Evolutionary conservation across 129 eudicot genomes (phyloP).

Genomic region (Apium graveolens): DNA sequence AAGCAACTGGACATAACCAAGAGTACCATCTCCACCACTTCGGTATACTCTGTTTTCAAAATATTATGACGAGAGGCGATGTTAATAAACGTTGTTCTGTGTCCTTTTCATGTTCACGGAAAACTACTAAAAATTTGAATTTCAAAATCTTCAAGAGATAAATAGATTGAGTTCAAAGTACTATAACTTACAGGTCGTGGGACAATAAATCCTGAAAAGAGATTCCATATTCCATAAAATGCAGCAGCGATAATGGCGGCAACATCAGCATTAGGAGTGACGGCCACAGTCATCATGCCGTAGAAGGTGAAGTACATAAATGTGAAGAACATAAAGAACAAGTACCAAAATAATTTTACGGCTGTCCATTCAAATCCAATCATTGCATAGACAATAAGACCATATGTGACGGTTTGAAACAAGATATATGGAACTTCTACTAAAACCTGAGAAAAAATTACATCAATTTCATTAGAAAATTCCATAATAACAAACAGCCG

Average conservation of each 20-base stretch:
- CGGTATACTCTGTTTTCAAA: neutral
- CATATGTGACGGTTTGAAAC: neutral
- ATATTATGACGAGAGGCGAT: neutral
- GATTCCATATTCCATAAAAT: slow-evolving; percentile 4
- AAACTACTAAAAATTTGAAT: neutral
- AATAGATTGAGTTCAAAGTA: neutral
- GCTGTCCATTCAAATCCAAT: slow-evolving; percentile 1
- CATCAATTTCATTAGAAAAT: neutral
- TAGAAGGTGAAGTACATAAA: slow-evolving; percentile 1
- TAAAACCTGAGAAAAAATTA: neutral
- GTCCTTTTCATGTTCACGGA: neutral
- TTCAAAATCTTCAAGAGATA: neutral
- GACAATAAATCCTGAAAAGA: neutral
- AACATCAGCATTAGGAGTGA: slow-evolving; percentile 1
- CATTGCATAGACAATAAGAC: slow-evolving; percentile 2
- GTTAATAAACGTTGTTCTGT: neutral
- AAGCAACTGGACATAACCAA: slow-evolving; percentile 3
- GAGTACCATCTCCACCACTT: slow-evolving; percentile 7
- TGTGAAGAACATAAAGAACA: slow-evolving; percentile 10
- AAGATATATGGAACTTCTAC: slow-evolving; percentile 1
- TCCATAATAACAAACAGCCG: neutral
- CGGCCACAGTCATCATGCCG: slow-evolving; percentile 8
- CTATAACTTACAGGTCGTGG: slow-evolving; percentile 3
- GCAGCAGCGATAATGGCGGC: slow-evolving; percentile 1
- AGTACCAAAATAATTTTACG: slow-evolving; percentile 3